phyloP scores from a whole-genome alignment of 1,284 basidiomycete genomes.

The Tilletia horrida region DNA sequence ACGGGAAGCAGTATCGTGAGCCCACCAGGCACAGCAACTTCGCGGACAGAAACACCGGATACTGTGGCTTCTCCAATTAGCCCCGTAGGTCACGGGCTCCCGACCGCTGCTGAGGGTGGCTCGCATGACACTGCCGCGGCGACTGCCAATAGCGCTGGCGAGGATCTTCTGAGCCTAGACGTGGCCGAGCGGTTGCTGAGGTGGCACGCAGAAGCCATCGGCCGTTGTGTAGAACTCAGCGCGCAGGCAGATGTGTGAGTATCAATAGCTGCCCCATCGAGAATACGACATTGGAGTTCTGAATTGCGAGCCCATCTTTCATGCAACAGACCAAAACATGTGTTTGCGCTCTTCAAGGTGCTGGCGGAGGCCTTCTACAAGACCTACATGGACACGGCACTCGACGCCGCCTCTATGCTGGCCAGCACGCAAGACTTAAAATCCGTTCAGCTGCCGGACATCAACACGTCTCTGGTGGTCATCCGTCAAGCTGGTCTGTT shows the following conservation, averaged over 20 bases:
- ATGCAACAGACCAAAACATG: conserved; percentile 74
- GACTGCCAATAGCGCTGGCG: conserved; percentile 14
- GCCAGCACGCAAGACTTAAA: conserved; percentile 67
- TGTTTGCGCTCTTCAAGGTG: conserved; percentile 77
- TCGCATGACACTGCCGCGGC: not conserved
- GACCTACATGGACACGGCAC: conserved; percentile 82
- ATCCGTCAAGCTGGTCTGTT: conserved; percentile 80
- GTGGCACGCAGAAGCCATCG: conserved; percentile 54
- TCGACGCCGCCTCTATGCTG: conserved; percentile 76
- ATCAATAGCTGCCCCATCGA: not conserved
- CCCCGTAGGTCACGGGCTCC: not conserved
- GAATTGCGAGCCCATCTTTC: not conserved
- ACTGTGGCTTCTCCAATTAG: too few relatives aligned
- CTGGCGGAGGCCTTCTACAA: conserved; percentile 82
- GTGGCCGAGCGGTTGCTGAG: conserved; percentile 49
- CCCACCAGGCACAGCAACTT: too few relatives aligned
- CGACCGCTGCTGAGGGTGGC: not conserved
- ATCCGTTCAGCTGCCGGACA: conserved; percentile 66
- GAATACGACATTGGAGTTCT: not conserved
- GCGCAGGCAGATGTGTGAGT: conserved; percentile 40
- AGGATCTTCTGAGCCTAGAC: conserved; percentile 32
- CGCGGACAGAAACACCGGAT: too few relatives aligned
- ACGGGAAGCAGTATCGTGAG: too few relatives aligned
- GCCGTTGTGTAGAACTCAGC: conserved; percentile 52
- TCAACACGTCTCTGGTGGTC: conserved; percentile 59